Evolutionary conservation across 2,329 filamentous ascomycete genomes (phyloP), one percentile per base, ranked within the genome.

Genomic region (Alternaria ethzedia): DNA sequence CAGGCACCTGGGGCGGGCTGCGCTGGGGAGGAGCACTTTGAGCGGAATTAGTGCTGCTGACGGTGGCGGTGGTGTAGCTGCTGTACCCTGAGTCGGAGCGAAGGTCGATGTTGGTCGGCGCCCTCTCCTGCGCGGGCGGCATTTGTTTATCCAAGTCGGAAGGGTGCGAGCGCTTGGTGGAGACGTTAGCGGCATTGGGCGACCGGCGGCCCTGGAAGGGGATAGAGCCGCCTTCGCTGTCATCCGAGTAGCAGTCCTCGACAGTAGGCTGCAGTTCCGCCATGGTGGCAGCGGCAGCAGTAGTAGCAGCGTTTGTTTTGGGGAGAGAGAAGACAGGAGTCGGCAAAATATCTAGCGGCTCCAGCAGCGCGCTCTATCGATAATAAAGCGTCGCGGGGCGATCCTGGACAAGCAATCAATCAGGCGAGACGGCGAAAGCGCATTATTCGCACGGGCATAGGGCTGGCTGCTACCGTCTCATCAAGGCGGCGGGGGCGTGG

Each of bases 61-160:
- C 80, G 65, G 85, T 84, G 67, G 84, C 83, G 69, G 82, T 83
- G 71, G 86, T 87, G 73, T 84, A 83, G 81, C 86, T 88, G 67
- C 86, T 88, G 82, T 89, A 89, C 71, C 87, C 87, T 69, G 87
- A 88, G 79, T 90, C 87, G 79, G 85, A 87, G 70, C 84, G 83
- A 73, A 82, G 80, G 77, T 87, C 84, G 64, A 81, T 79, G 69
- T 78, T 77, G 66, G 69, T 59, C 41, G 65, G 63, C 61, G 68
- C 70, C 61, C 71, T 71, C 52, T 75, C 70, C 43, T 61, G 61
- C 23, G 56, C 64, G 43, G 72, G 66, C 56, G 73, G 63, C 73
- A 74, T 76, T 68, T 73, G 70, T 70, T 71, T 65, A 68, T 74
- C 71, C 70, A 81, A 54, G 69, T 77, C 70, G 36, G 72, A 77